Evolutionary conservation across 164 flowering plant species (phyloP), one percentile per base, ranked within the genome.

Genomic region (Akebia trifoliata): DNA sequence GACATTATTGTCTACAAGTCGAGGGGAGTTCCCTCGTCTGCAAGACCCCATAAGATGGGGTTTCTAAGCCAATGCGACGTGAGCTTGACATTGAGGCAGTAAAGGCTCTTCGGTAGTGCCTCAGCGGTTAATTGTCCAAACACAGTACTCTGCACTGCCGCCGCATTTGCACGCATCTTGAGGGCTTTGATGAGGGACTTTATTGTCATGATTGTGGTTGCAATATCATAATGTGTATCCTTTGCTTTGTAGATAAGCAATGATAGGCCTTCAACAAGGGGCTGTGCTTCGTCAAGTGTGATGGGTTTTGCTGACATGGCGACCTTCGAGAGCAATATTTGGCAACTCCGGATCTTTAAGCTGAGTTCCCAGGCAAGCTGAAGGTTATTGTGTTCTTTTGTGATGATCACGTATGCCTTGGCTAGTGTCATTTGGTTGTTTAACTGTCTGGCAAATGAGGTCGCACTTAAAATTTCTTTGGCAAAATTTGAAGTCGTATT

Each of bases 301-400:
- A 86, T 68, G n/a, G 90, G 84, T 18, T 73, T 73, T 25, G 76
- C 80, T 59, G 79, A 74, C 87, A 81, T 83, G 49, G 91, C 97
- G 38, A 90, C 85, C 61, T 81, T 81, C 30, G 97, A 86, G 35
- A 90, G 90, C 68, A 87, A 64, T 42, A 80, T 78, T 61, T 89
- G 95, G 71, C 87, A 80, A 56, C 57, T 78, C 73, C 92, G 71
- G 51, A 90, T 85, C 60, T 73, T 81, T 20, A 73, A 65, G 60
- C 92, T 85, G 28, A 89, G 79, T 61, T 87, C 85, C 90, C 92
- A 87, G 43, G 97, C 95, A 50, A 90, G 84, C 44, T 77, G 88
- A 61, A 85, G 88, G 65, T 90, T 80, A 30, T 73, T 83, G 69
- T 79, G 89, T 64, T 90, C 97, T 66, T 90, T 90, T 12, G 97